Conservation (phyloP, 2,329 filamentous ascomycete genomes). For the Trematosphaeria pertusa region DNA sequence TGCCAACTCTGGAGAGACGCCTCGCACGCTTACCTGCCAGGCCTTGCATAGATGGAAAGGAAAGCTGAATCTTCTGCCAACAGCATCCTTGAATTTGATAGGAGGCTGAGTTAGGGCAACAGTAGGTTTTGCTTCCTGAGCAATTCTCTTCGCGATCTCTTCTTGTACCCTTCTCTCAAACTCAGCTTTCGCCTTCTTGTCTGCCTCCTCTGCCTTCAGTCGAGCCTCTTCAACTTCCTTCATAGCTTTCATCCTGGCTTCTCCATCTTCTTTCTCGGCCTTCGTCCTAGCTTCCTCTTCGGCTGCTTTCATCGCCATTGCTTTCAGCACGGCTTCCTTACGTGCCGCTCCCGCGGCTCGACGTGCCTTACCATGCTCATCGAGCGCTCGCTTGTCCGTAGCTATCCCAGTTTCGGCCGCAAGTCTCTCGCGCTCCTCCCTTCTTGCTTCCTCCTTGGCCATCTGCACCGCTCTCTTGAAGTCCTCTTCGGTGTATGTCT, state of each 20-base stretch:
- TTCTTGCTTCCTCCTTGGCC: too few relatives aligned
- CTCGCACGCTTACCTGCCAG: conserved; percentile 17
- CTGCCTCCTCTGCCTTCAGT: conserved; percentile 21
- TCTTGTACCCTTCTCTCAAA: conserved; percentile 55
- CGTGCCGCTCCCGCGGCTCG: too few relatives aligned
- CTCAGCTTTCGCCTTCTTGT: conserved; percentile 25
- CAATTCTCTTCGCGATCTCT: conserved; percentile 4
- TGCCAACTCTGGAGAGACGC: too few relatives aligned
- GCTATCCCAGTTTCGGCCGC: too few relatives aligned
- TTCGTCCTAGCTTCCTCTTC: conserved; percentile 20
- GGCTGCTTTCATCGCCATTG: conserved; percentile 16
- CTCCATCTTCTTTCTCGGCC: conserved; percentile 25
- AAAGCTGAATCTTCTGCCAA: conserved; percentile 16
- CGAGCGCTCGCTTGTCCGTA: too few relatives aligned
- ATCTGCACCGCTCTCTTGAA: too few relatives aligned
- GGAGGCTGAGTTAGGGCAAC: too few relatives aligned
- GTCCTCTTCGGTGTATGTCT: too few relatives aligned
- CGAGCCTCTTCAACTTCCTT: conserved; percentile 28
- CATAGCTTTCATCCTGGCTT: conserved; percentile 16
- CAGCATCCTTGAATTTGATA: conserved; percentile 20
- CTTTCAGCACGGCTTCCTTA: not conserved
- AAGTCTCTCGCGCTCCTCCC: too few relatives aligned
- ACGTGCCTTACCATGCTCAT: too few relatives aligned
- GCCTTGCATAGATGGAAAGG: conserved; percentile 16
- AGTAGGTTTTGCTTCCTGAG: not conserved